Evolutionary conservation across 257 asterid species (phyloP).

Genomic region (Vinca minor): DNA sequence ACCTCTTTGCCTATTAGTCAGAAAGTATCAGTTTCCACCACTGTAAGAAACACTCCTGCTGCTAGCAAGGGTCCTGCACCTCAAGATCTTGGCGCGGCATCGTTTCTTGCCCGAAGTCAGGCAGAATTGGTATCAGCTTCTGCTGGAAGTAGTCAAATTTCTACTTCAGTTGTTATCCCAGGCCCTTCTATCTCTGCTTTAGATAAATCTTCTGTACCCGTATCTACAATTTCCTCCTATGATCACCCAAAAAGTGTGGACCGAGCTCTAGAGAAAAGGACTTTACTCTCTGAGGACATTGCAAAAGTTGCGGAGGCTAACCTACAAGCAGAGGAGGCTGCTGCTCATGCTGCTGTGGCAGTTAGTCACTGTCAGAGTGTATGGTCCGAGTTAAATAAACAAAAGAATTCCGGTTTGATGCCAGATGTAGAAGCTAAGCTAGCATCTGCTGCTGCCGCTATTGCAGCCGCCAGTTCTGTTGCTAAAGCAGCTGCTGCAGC

Average conservation of each 20-base stretch:
- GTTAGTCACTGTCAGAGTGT: slow-evolving; percentile 67
- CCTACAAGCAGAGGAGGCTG: slow-evolving; percentile 82
- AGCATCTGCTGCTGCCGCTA: slow-evolving; percentile 80
- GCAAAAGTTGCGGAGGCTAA: slow-evolving; percentile 72
- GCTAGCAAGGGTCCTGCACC: slow-evolving; percentile 37
- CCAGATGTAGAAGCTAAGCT: slow-evolving; percentile 59
- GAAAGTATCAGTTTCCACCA: slow-evolving; percentile 35
- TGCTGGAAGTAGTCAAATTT: slow-evolving; percentile 36
- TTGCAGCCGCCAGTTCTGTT: no score
- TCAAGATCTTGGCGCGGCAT: slow-evolving; percentile 36
- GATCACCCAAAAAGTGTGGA: slow-evolving; percentile 39
- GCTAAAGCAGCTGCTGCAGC: slow-evolving; percentile 98
- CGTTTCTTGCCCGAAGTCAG: slow-evolving; percentile 40
- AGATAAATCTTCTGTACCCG: slow-evolving; percentile 29
- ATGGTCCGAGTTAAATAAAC: slow-evolving; percentile 67
- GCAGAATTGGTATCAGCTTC: slow-evolving; percentile 31
- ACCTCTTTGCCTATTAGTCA: slow-evolving; percentile 29
- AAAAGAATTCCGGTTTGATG: slow-evolving; percentile 48
- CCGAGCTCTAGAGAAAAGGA: slow-evolving; percentile 36
- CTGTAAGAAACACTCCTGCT: slow-evolving; percentile 29
- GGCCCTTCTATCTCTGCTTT: slow-evolving; percentile 43
- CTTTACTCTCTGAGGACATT: slow-evolving; percentile 30
- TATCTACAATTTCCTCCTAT: slow-evolving; percentile 31
- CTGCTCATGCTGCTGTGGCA: slow-evolving; percentile 67
- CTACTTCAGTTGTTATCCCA: slow-evolving; percentile 57